Evolutionary conservation across 257 asterid species (phyloP).

Genomic region (Solanum megistacrolobum): DNA sequence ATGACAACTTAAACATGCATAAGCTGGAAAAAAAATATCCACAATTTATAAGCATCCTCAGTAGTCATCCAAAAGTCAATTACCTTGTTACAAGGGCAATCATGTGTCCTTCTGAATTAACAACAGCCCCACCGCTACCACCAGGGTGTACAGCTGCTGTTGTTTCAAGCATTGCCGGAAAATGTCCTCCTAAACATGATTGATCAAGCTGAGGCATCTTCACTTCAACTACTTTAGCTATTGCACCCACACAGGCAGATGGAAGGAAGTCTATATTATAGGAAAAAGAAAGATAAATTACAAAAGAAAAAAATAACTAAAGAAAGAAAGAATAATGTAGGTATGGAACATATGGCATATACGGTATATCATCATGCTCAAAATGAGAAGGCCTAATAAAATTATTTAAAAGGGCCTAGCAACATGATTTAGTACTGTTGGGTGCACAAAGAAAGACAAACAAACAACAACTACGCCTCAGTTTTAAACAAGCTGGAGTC

Average conservation of each 20-base stretch:
- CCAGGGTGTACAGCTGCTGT: slow-evolving; percentile 99
- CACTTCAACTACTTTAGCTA: slow-evolving; percentile 84
- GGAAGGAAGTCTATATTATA: slow-evolving; percentile 64
- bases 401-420: not conserved
- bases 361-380: not conserved
- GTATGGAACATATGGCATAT: not conserved
- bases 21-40: not conserved
- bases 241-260: slow-evolving; percentile 75
- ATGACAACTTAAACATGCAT: not conserved
- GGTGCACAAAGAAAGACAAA: not conserved
- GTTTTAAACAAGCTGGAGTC: not conserved
- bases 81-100: slow-evolving; percentile 99
- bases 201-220: slow-evolving; percentile 23
- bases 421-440: not conserved
- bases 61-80: not conserved
- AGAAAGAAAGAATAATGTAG: not conserved
- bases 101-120: slow-evolving; percentile 71
- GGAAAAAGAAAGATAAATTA: not conserved
- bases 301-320: not conserved
- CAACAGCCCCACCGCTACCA: slow-evolving; percentile 98
- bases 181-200: slow-evolving; percentile 20
- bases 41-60: not conserved
- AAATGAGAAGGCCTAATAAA: not conserved
- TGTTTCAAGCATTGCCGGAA: slow-evolving; percentile 95
- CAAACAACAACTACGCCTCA: not conserved